These are phyloP conservation scores for Blastobotrys indianensis DNA, from an alignment of 1,139 yeast species.

Conservation along the genomic window DNA sequence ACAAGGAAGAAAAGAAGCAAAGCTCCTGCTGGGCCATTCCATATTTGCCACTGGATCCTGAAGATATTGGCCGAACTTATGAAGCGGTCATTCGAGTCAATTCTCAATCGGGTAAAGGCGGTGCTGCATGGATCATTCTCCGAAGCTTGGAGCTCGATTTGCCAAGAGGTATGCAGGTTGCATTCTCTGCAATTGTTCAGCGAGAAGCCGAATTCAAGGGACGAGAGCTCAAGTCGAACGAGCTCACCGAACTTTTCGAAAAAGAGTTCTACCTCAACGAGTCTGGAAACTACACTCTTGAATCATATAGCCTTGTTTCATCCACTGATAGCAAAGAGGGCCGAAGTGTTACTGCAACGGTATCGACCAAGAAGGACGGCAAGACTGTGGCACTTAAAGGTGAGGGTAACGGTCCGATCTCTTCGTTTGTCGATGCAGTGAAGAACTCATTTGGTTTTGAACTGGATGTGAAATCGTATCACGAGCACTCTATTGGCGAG, in stretches of 20 bases:
- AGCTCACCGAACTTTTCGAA: conserved; percentile 72
- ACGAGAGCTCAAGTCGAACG: conserved; percentile 73
- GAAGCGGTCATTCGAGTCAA: conserved; percentile 97
- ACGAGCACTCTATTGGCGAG: conserved; percentile 87
- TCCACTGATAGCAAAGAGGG: conserved; percentile 35
- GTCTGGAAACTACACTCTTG: conserved; percentile 33
- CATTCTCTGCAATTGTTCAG: conserved; percentile 82
- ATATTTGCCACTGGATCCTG: conserved; percentile 92
- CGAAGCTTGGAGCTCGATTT: conserved; percentile 83
- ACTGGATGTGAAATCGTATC: conserved; percentile 74
- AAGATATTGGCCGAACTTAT: conserved; percentile 92
- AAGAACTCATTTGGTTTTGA: conserved; percentile 49
- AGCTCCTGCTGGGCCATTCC: conserved; percentile 74
- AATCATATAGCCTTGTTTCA: conserved; percentile 29
- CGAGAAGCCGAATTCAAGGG: conserved; percentile 73
- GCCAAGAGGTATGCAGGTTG: conserved; percentile 88
- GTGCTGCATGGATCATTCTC: conserved; percentile 95
- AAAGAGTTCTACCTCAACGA: conserved; percentile 53
- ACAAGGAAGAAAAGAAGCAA: conserved; percentile 30
- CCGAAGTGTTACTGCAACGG: conserved; percentile 47
- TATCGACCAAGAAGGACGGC: conserved; percentile 42
- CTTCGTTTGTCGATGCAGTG: conserved; percentile 80
- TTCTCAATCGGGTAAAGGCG: conserved; percentile 98
- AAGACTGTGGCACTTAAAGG: conserved; percentile 48
- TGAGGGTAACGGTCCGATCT: conserved; percentile 90